Evolutionary conservation across 345 rosid species (phyloP).

Genomic region (Linum trigynum): DNA sequence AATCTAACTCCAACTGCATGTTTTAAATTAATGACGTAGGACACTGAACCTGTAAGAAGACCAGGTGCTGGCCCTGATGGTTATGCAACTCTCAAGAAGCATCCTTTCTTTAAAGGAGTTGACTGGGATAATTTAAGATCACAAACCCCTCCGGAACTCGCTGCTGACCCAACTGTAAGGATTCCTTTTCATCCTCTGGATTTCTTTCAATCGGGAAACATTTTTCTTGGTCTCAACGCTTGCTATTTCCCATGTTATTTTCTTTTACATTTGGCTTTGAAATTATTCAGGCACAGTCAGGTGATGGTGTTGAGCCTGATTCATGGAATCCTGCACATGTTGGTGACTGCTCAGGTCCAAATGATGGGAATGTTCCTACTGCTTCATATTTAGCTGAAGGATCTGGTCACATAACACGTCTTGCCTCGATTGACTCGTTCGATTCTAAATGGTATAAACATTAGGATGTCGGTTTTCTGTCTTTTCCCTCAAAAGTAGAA

Average conservation of each 20-base stretch:
- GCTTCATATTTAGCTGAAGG: conserved; percentile 43
- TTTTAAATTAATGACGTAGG: conserved; percentile 33
- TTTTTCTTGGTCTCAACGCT: background rate
- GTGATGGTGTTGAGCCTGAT: conserved; percentile 37
- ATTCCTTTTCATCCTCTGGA: background rate
- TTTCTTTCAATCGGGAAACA: background rate
- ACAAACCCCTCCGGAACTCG: conserved; percentile 74
- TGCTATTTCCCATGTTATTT: conserved; percentile 1
- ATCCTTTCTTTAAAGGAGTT: conserved; percentile 79
- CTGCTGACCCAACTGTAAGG: conserved; percentile 52
- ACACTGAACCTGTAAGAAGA: conserved; percentile 78
- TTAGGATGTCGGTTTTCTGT: background rate
- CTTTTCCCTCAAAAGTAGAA: background rate
- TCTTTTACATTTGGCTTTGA: conserved; percentile 1
- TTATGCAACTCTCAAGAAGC: conserved; percentile 67
- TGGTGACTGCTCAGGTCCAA: conserved; percentile 54
- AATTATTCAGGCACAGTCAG: conserved; percentile 38
- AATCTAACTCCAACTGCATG: background rate
- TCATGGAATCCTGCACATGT: conserved; percentile 70
- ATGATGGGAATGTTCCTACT: conserved; percentile 41
- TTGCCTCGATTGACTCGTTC: conserved; percentile 94
- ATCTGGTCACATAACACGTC: conserved; percentile 67
- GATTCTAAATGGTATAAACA: conserved; percentile 81
- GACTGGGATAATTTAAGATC: conserved; percentile 74
- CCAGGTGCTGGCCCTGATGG: conserved; percentile 92